Evolutionary conservation across 2,329 filamentous ascomycete species (phyloP).

Genomic region (Alternaria solani): DNA sequence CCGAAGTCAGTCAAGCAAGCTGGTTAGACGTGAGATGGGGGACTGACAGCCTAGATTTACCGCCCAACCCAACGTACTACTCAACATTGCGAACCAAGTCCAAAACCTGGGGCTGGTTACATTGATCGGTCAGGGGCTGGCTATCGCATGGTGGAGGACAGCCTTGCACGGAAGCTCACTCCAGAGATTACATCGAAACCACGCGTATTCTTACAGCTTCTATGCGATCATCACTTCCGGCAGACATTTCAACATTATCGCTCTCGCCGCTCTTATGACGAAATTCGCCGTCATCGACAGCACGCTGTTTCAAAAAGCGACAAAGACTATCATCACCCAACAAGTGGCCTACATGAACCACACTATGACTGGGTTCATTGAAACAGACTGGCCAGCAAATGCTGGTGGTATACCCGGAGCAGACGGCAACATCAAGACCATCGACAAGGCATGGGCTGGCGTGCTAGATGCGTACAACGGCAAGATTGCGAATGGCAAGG

Average conservation of each 20-base stretch:
- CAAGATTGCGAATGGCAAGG: constrained; percentile 35
- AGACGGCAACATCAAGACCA: constrained; percentile 27
- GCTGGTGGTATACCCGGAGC: constrained; percentile 31
- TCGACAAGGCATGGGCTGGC: constrained; percentile 28
- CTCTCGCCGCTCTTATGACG: constrained; percentile 36
- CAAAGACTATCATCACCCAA: neutral
- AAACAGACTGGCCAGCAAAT: constrained; percentile 24
- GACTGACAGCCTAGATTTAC: constrained; percentile 9
- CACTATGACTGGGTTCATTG: constrained; percentile 30
- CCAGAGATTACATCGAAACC: constrained; percentile 28
- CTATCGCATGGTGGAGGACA: constrained; percentile 40
- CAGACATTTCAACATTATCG: constrained; percentile 33
- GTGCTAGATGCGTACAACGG: constrained; percentile 32
- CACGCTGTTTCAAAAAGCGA: constrained; percentile 18
- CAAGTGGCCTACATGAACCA: constrained; percentile 30
- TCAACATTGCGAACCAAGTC: constrained; percentile 38
- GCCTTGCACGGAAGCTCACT: constrained; percentile 32
- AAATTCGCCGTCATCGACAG: constrained; percentile 38
- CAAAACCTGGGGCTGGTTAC: constrained; percentile 35
- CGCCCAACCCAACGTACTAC: constrained; percentile 35
- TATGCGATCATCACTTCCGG: constrained; percentile 33
- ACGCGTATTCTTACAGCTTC: constrained; percentile 37
- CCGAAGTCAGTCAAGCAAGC: neutral
- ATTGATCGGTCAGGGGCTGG: constrained; percentile 32
- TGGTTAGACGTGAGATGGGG: constrained; percentile 6